Evolutionary conservation across 108 stramenopile genomes (phyloP), one percentile per base, ranked within the genome.

Genomic region (Pseudonitzschia pungens): DNA sequence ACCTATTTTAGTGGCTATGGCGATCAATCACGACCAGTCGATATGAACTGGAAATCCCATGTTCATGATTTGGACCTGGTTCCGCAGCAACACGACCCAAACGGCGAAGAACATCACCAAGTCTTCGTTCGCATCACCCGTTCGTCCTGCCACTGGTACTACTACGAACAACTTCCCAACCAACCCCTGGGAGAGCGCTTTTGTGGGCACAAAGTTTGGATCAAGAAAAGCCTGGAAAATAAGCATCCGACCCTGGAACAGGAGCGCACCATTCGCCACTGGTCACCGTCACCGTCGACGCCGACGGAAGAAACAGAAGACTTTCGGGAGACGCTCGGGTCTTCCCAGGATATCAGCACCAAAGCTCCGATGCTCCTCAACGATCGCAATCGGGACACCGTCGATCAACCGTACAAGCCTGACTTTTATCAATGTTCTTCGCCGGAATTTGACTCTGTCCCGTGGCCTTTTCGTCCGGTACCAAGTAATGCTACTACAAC

Each of bases 111-210:
- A 2, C 22, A 24, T 3, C 22, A 59, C 2, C 10, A 32, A 59
- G 31, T 32, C 1, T 31, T 16, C 26, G 14, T 59, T 20, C 18
- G 58, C 14, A 59, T 32, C 24, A 20, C 15, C 7, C 2, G 58
- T 4, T 59, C 58, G 2, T 20, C 58, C 15, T 59, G 58, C 10
- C 58, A 59, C 31, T 59, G 58, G 58, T 59, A 59, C 26, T 26
- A 2, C 29, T 59, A 24, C 58, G 58, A 59, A 26, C 4, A 26
- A 20, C 2, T 5, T 20, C 31, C 31, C 3, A 32, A 59, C 27
- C 29, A 31, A 59, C 58, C 27, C 4, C 24, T 59, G 58, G 58
- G 50, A 51, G 50, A 51, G 10, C 50, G 50, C 16, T 26, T 26
- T 4, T 32, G 29, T 24, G 31, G 58, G 5, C 58, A 32, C 15